Evolutionary conservation across 495 filamentous ascomycete species (phyloP).

Genomic region (Penicillium cinerascens): DNA sequence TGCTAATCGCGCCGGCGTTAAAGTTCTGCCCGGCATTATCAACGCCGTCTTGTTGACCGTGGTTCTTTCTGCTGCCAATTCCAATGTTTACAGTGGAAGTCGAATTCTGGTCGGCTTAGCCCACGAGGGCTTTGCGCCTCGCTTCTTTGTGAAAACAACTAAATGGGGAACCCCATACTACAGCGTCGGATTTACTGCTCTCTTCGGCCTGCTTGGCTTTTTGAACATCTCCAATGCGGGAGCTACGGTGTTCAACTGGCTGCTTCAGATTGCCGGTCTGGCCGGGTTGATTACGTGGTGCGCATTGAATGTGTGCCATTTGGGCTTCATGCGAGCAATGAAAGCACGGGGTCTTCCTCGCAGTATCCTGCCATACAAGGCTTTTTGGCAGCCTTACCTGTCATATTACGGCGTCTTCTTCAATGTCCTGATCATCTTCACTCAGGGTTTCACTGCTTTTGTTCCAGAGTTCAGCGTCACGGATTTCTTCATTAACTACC

Average conservation of each 20-base stretch:
- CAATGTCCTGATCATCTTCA: not conserved
- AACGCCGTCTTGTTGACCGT: not conserved
- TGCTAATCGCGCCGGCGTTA: slow-evolving; percentile 55
- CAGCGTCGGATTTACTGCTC: not conserved
- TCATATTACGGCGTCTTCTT: not conserved
- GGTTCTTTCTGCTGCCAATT: not conserved
- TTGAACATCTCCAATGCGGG: not conserved
- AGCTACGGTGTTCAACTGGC: not conserved
- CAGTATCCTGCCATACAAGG: not conserved
- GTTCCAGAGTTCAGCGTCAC: not conserved
- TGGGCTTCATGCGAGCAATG: not conserved
- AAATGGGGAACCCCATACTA: not conserved
- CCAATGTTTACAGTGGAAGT: not conserved
- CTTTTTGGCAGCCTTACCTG: not conserved
- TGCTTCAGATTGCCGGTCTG: not conserved
- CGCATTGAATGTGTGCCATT: not conserved
- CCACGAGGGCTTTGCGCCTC: not conserved
- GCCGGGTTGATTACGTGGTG: not conserved
- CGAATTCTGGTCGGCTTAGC: not conserved
- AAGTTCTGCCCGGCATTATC: slow-evolving; percentile 45
- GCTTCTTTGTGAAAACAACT: not conserved
- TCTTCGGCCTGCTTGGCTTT: not conserved
- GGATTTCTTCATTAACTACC: not conserved
- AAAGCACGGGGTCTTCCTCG: not conserved
- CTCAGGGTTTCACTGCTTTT: not conserved